Base-by-base conservation (phyloP, 192 early-diverging fungal genomes). In the Backusella tuberculispora region DNA sequence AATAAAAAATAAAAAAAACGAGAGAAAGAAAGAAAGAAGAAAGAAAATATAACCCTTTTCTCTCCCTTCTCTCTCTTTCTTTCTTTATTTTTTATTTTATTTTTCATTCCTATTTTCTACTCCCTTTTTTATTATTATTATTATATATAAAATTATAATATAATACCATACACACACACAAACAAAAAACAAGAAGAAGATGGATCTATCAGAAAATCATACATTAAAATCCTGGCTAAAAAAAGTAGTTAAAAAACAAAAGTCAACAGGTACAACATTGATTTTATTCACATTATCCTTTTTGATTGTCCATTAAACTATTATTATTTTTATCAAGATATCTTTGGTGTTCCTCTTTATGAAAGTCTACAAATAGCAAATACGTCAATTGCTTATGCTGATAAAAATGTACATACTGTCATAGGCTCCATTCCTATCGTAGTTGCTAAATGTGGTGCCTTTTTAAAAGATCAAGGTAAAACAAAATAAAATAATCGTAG, bases 391-490 rank as follows among this genome's bases (percentile, higher is more conserved):
- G 69, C 73, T n/a, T 78, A 76, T 78, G 69, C 71, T 10, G 72
- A 76, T 13, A 45, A 71, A 19, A 69, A 63, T 26, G 66, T 68
- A 24, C 66, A 78, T 45, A 66, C 71, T 1, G 29, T 68, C 21
- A 60, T 67, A 42, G 80, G 78, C 13, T 81, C 47, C 24, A 66
- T 81, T 40, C 80, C 80, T 37, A 69, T 74, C 29, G 41, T 81
- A 10, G 73, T 81, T 71, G 77, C 75, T 21, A 81, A 81, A 71
- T 81, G 77, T 50, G 78, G 77, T 6, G 67, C 64, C 1, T 81
- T 75, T 74, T 71, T 81, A 37, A 81, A 81, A 48, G 80, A 81
- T 69, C 76, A 78, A 78, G 78, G 78, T 76, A 75, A 24, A 10
- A 26, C 6, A 9, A 38, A 17, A 29, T 38, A 68, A 14, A 46